phyloP scores from a whole-genome alignment of 768 basidiomycete genomes.

The Pulveroboletus sp. region DNA sequence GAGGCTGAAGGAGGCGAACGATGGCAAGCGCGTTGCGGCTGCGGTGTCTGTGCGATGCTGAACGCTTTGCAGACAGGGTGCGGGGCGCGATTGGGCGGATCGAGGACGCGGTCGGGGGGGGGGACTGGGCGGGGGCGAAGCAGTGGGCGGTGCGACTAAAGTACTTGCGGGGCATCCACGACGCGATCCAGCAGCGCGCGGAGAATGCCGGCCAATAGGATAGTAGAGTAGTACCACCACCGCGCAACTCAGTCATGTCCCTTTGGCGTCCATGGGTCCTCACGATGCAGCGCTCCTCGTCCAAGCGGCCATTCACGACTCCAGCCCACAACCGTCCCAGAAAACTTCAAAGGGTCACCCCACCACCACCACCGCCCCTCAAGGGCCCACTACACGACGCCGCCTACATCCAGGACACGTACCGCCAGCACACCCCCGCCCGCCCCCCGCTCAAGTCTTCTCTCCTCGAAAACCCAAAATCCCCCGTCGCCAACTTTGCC shows the following conservation, averaged over 20 bases:
- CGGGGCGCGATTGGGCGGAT: constrained; percentile 42
- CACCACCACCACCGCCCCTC: not conserved
- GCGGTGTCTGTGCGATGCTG: not conserved
- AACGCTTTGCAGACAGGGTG: constrained; percentile 45
- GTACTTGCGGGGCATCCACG: constrained; percentile 65
- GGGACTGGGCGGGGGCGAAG: constrained; percentile 57
- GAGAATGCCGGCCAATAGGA: constrained; percentile 16
- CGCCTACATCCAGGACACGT: constrained; percentile 27
- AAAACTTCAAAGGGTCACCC: constrained; percentile 13
- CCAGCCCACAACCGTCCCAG: constrained; percentile 6
- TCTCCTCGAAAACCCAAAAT: constrained; percentile 46
- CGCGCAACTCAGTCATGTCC: not conserved
- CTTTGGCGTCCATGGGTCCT: not conserved
- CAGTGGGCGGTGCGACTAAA: constrained; percentile 60
- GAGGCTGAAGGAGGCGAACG: constrained; percentile 48
- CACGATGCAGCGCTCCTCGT: constrained; percentile 5
- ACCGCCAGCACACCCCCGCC: constrained; percentile 10
- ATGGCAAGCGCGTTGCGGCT: constrained; percentile 38
- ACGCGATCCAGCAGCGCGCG: constrained; percentile 22
- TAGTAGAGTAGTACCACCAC: not conserved
- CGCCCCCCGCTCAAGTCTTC: constrained; percentile 24
- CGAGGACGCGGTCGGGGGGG: constrained; percentile 42
- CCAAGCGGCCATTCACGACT: constrained; percentile 11
- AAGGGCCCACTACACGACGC: constrained; percentile 36
- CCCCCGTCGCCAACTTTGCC: constrained; percentile 44